These are phyloP conservation scores for Cryptomeria japonica DNA, from an alignment of 75 land plant genomes.

Conservation along the genomic window DNA sequence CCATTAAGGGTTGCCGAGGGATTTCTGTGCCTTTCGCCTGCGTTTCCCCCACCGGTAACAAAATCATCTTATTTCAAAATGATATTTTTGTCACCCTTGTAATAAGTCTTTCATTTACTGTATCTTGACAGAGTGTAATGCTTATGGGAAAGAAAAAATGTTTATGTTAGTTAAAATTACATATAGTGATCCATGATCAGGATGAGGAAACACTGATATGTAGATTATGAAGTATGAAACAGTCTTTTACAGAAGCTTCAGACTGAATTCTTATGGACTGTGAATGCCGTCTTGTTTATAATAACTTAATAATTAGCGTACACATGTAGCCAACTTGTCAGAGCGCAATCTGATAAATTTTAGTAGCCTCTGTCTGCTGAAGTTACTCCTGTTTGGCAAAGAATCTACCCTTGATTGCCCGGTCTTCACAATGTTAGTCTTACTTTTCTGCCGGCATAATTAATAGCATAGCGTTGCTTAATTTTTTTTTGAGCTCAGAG, in stretches of 20 bases:
- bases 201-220: too few species aligned
- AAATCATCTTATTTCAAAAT: not conserved
- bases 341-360: too few species aligned
- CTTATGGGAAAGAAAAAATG: too few species aligned
- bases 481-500: not conserved
- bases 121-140: too few species aligned
- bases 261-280: too few species aligned
- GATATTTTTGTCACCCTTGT: not conserved
- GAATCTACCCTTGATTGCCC: not conserved
- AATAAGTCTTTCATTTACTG: not conserved
- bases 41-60: slow-evolving; percentile 61
- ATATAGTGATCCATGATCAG: too few species aligned
- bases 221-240: too few species aligned
- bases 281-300: too few species aligned
- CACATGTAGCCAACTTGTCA: too few species aligned
- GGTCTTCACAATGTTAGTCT: not conserved
- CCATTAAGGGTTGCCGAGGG: slow-evolving; percentile 88
- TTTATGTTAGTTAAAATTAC: too few species aligned
- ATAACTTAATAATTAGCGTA: too few species aligned
- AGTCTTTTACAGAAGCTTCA: too few species aligned
- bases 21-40: slow-evolving; percentile 67
- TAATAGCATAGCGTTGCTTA: not conserved
- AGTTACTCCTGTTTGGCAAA: not conserved
- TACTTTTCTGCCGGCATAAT: not conserved
- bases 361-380: not conserved